These are phyloP conservation scores for Aspergillus sp. DNA, from an alignment of 2,329 filamentous ascomycete species.

Conservation along the genomic window DNA sequence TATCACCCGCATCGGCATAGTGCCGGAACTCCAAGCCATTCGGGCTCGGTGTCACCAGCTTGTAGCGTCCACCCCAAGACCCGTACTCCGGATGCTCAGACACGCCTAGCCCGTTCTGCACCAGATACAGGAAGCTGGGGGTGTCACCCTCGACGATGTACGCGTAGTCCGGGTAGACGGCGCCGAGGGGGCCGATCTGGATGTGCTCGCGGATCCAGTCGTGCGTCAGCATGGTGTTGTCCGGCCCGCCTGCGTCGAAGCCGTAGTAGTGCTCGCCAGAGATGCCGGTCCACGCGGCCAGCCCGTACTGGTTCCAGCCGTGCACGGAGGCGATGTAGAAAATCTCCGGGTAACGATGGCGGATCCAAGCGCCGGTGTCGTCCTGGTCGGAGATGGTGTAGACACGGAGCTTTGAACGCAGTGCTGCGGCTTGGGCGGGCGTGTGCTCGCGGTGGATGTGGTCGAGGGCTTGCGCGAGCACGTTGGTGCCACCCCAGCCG, in stretches of 20 bases:
- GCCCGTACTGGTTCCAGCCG: conserved; percentile 54
- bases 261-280: conserved; percentile 48
- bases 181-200: conserved; percentile 50
- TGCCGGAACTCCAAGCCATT: conserved; percentile 10
- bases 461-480: conserved; percentile 49
- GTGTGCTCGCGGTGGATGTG: conserved; percentile 23
- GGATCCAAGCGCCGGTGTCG: conserved; percentile 56
- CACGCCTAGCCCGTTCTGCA: conserved; percentile 42
- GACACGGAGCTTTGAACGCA: conserved; percentile 47
- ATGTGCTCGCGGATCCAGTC: conserved; percentile 55
- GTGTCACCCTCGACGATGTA: conserved; percentile 55
- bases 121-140: conserved; percentile 40
- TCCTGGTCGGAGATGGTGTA: conserved; percentile 61
- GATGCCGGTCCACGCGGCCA: conserved; percentile 58
- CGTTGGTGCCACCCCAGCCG: conserved; percentile 54
- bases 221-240: conserved; percentile 47
- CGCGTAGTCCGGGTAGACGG: conserved; percentile 45
- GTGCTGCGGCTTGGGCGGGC: conserved; percentile 28
- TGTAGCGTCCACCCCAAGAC: conserved; percentile 44
- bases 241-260: conserved; percentile 50
- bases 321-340: conserved; percentile 58
- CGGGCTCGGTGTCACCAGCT: conserved; percentile 15
- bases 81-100: conserved; percentile 41
- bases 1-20: conserved; percentile 35
- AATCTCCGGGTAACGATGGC: conserved; percentile 52